Conservation (phyloP, 257 asterid genomes). For the Petrea volubilis region DNA sequence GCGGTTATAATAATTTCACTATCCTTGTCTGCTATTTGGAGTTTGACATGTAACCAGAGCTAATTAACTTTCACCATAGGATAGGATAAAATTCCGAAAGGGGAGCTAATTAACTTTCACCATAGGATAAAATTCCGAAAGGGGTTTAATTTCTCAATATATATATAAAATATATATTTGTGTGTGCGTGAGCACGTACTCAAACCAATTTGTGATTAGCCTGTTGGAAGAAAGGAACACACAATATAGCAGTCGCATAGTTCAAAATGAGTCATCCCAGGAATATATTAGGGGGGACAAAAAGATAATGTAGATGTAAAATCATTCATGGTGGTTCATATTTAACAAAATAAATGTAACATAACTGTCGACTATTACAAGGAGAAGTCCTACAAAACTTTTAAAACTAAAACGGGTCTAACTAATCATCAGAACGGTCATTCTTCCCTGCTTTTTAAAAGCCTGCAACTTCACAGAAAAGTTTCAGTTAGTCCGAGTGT, state of each 20-base stretch:
- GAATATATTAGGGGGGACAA: not conserved
- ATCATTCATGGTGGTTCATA: conserved; percentile 6
- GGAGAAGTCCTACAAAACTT: conserved; percentile 30
- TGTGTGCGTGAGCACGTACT: not conserved
- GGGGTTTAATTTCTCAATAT: too few relatives aligned
- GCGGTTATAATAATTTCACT: too few relatives aligned
- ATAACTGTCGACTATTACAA: conserved; percentile 21
- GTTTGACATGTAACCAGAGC: not conserved
- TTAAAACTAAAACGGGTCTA: not conserved
- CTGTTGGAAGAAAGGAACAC: not conserved
- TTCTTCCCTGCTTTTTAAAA: conserved; percentile 14
- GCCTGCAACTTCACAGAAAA: conserved; percentile 26
- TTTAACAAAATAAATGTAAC: not conserved
- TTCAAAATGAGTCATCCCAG: not conserved
- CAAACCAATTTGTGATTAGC: not conserved
- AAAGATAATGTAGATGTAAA: not conserved
- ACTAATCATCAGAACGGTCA: conserved; percentile 32
- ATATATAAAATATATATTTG: too few relatives aligned
- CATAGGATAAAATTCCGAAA: not conserved
- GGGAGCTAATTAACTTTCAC: not conserved
- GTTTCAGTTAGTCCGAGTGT: not conserved
- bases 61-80: not conserved
- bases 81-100: not conserved
- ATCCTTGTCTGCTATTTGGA: not conserved
- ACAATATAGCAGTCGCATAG: not conserved